These are phyloP conservation scores for Aspergillus nomiae DNA, from an alignment of 2,329 filamentous ascomycete species.

Conservation along the genomic window DNA sequence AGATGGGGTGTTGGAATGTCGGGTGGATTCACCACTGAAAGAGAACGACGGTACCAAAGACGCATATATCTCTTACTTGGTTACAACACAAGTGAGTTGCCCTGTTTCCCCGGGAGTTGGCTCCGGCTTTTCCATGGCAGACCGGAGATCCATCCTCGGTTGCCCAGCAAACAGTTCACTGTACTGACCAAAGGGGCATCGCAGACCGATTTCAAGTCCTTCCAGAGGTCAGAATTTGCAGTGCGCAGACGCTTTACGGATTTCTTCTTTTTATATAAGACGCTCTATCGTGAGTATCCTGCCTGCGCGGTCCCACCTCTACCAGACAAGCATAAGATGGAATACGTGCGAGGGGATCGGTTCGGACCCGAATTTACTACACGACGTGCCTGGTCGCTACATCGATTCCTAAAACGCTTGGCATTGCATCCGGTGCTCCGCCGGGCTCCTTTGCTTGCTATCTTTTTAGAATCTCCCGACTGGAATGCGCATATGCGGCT, in stretches of 20 bases:
- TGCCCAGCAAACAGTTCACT: constrained; percentile 17
- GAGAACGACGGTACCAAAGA: constrained; percentile 97
- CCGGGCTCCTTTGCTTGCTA: constrained; percentile 77
- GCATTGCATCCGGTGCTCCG: constrained; percentile 87
- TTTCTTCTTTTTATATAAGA: constrained; percentile 95
- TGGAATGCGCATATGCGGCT: constrained; percentile 96
- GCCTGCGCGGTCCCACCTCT: constrained; percentile 91
- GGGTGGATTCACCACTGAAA: constrained; percentile 80
- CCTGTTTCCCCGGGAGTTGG: neutral
- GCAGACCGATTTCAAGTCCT: constrained; percentile 91
- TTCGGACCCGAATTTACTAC: constrained; percentile 92
- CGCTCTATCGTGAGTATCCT: constrained; percentile 82
- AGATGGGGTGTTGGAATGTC: constrained; percentile 78
- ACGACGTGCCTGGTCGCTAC: constrained; percentile 83
- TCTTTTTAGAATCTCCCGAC: constrained; percentile 88
- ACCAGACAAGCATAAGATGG: constrained; percentile 98
- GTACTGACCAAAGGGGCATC: constrained; percentile 16
- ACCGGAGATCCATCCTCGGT: constrained; percentile 7
- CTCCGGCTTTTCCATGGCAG: constrained; percentile 1
- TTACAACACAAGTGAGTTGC: constrained; percentile 76
- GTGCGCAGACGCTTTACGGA: constrained; percentile 94
- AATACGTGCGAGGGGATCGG: constrained; percentile 93
- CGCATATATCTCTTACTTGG: constrained; percentile 91
- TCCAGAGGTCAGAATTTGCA: constrained; percentile 75
- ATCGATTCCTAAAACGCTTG: constrained; percentile 85